These are phyloP conservation scores for Bolboschoenus planiculmis DNA, from an alignment of 176 grass and related monocot species.

Conservation along the genomic window DNA sequence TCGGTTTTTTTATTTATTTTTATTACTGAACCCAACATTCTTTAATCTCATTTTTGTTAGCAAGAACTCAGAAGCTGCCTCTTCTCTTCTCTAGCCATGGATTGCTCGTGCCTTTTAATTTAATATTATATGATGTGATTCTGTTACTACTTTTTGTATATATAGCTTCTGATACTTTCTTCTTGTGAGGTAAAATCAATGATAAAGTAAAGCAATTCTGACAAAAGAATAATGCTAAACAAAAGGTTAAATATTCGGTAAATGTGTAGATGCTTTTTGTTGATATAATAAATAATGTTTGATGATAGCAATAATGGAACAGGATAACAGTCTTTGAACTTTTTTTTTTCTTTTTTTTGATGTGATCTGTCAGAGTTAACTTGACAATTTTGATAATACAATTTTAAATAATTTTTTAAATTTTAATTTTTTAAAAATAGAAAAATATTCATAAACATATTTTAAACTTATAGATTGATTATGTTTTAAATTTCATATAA, in stretches of 20 bases:
- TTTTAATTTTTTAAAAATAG: no score
- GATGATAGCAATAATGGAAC: neutral
- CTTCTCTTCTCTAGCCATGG: neutral
- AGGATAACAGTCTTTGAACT: no score
- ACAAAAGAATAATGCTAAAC: neutral
- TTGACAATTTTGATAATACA: no score
- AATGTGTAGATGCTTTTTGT: no score
- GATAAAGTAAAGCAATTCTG: neutral
- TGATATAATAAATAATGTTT: no score
- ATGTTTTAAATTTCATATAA: no score
- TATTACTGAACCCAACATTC: neutral
- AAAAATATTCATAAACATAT: no score
- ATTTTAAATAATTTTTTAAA: no score
- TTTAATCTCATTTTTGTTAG: neutral
- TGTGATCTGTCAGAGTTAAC: no score
- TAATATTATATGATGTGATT: neutral
- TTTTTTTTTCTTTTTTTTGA: no score
- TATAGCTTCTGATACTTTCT: neutral
- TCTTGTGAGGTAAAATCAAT: neutral
- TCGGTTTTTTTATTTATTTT: neutral
- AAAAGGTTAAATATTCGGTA: neutral
- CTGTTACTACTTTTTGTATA: neutral
- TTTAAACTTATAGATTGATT: no score
- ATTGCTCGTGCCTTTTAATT: neutral
- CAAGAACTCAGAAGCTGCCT: neutral